Base-by-base conservation (phyloP, 202 grass and related monocot genomes). In the Zoysia matrella region DNA sequence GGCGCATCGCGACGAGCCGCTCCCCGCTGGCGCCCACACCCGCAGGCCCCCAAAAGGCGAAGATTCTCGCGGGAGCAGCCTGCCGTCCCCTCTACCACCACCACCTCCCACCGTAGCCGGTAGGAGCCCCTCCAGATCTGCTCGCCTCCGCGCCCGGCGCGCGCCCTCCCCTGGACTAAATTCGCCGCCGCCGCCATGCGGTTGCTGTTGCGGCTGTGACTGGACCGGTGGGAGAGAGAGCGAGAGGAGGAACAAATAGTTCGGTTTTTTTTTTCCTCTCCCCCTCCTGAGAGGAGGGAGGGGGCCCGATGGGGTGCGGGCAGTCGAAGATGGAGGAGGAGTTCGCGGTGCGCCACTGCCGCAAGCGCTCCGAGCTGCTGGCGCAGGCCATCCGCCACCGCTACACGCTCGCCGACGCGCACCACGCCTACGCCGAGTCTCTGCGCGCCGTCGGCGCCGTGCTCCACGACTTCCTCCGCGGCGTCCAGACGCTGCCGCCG, bases 291-390 rank as follows among this genome's bases (percentile, higher is more conserved):
- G 58, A 4, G 18, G 58, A 3, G 57, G 16, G 57, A 16, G 11
- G 43, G 2, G 7, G 0, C 8, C 8, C 44, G 78, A 99, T 99
- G 96, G 96, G 96, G 55, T 96, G 96, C 71, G 93, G 89, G 0
- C 74, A 81, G 65, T 99, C 96, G 7, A 99, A 99, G 85, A 53
- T 80, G 67, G 96, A 96, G 74, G 96, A 99, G 80, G 82, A 87
- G 88, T 4, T 3, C 45, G 96, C 93, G 39, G 96, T 99, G 74
- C 56, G 0, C 8, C 96, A 90, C 89, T 99, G 96, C 89, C 75
- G 80, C 18, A 52, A 73, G 65, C 83, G 96, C 52, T 83, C 91
- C 15, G 73, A 65, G 46, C 78, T 90, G 5, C 92, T 99, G 3
- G 91, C 93, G 5, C 48, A 72, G 4, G 96, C 93, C 43, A 94